Conservation (phyloP, 1,139 yeast species). For the Kodamaea arcana region DNA sequence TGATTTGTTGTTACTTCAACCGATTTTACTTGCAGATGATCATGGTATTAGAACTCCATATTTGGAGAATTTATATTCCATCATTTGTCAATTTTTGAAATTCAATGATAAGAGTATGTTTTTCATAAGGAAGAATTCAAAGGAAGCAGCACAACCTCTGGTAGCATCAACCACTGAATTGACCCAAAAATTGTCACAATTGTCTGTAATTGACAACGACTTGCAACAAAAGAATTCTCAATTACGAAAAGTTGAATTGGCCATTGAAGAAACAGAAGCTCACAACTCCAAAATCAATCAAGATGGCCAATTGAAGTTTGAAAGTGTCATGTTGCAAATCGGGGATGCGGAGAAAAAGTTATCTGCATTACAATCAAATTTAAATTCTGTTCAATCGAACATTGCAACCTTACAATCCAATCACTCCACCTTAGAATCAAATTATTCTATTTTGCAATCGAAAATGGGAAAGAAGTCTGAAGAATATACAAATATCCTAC, state of each 20-base stretch:
- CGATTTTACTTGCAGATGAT: conserved; percentile 84
- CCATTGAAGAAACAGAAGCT: conserved; percentile 1
- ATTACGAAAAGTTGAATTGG: conserved; percentile 2
- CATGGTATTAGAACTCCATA: conserved; percentile 83
- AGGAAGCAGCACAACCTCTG: neutral
- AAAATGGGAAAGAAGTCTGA: neutral
- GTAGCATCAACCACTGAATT: neutral
- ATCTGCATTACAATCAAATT: neutral
- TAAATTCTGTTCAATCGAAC: neutral
- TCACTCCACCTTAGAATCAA: too few species aligned
- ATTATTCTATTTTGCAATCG: too few species aligned
- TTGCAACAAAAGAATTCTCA: conserved; percentile 15
- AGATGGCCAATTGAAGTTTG: conserved; percentile 13
- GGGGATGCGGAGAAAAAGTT: conserved; percentile 5
- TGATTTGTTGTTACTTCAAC: conserved; percentile 76
- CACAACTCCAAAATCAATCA: conserved; percentile 10
- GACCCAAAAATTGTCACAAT: conserved; percentile 11
- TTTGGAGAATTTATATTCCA: conserved; percentile 79
- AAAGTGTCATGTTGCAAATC: conserved; percentile 2
- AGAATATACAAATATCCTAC: neutral
- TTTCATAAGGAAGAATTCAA: neutral
- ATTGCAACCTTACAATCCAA: too few species aligned
- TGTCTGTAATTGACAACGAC: conserved; percentile 19
- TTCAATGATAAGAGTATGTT: conserved; percentile 28
- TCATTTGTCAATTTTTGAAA: conserved; percentile 63